Base-by-base conservation (phyloP, 148 eudicot species). In the Hydrangea macrophylla region DNA sequence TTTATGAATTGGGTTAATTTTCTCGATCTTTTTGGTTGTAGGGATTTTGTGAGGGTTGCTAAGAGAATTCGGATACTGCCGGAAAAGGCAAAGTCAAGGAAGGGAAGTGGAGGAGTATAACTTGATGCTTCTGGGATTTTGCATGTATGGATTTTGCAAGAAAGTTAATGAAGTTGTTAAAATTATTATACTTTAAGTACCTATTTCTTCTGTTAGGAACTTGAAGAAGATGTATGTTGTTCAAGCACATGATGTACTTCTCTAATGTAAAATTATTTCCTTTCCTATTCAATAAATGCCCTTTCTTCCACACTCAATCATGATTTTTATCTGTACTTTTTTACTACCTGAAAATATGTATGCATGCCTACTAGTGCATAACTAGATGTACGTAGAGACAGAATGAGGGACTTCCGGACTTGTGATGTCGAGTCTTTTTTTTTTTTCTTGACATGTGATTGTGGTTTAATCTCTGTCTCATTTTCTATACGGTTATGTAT, bases 21-120 rank as follows among this genome's bases (percentile, higher is more conserved):
- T 22, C 27, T 36, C 18, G 57, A 10, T 30, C 15, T 39, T 39
- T 33, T 35, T 58, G 35, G 55, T 2, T 60, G 37, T 78, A 90
- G 97, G 66, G 92, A 90, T 83, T 91, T 91, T 70, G 92, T 88
- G 27, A 77, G 90, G 75, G 92, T 91, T 62, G 92, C 97, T 1
- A 91, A 82, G 75, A 86, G 97, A 81, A 86, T 88, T 66, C 83
- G 97, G 67, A 83, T 91, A 67, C 44, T 91, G 56, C 95, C 97
- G 0, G 83, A 68, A 44, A 91, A 91, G 80, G 78, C 77, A 45
- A 86, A 74, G 67, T 63, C 86, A 68, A 88, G 79, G 66, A 91
- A 81, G 73, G 80, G 74, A 61, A 75, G 48, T 61, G 70, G 50
- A 40, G 71, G 60, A 25, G 56, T 26, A 44, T 64, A 64, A 35